A percentile compares a stretch with the other conserved stretches of the same genome.
Evolutionary conservation across 2,329 filamentous ascomycete species (phyloP).

Genomic region (Exophiala calicioides): DNA sequence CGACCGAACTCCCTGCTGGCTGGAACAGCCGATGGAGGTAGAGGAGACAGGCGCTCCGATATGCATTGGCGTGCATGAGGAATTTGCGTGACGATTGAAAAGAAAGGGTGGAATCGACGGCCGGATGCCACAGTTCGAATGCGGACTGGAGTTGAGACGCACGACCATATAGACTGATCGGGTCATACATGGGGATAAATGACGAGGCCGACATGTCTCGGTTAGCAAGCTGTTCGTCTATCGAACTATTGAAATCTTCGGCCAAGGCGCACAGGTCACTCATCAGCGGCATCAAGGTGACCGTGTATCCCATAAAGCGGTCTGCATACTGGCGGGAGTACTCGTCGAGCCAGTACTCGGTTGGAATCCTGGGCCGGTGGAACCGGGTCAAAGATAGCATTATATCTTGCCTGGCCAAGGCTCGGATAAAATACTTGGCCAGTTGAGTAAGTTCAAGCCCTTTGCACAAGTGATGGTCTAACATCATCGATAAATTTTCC

Average conservation of each 20-base stretch:
- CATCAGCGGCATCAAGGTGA: constrained; percentile 36
- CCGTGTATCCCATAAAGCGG: constrained; percentile 37
- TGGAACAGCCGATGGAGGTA: constrained; percentile 35
- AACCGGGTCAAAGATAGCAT: constrained; percentile 34
- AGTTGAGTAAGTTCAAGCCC: constrained; percentile 32
- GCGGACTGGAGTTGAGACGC: constrained; percentile 6
- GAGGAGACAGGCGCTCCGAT: constrained; percentile 32
- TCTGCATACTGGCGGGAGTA: constrained; percentile 29
- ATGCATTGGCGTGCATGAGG: constrained; percentile 35
- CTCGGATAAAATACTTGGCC: constrained; percentile 37
- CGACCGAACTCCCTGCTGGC: constrained; percentile 27
- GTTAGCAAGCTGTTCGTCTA: neutral
- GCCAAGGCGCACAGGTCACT: constrained; percentile 35
- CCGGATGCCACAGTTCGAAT: constrained; percentile 31
- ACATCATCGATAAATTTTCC: constrained; percentile 20
- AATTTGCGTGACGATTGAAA: constrained; percentile 34
- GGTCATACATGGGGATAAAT: neutral
- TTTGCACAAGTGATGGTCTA: constrained; percentile 31
- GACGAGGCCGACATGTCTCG: neutral
- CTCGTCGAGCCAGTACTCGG: constrained; percentile 34
- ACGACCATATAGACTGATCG: constrained; percentile 1
- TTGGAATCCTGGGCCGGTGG: constrained; percentile 31
- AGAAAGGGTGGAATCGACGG: constrained; percentile 26
- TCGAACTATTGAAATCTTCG: constrained; percentile 29
- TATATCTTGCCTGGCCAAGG: constrained; percentile 37